Base-by-base conservation (phyloP, 1,139 yeast genomes). In the Magnusiomyces tetraspermus region DNA sequence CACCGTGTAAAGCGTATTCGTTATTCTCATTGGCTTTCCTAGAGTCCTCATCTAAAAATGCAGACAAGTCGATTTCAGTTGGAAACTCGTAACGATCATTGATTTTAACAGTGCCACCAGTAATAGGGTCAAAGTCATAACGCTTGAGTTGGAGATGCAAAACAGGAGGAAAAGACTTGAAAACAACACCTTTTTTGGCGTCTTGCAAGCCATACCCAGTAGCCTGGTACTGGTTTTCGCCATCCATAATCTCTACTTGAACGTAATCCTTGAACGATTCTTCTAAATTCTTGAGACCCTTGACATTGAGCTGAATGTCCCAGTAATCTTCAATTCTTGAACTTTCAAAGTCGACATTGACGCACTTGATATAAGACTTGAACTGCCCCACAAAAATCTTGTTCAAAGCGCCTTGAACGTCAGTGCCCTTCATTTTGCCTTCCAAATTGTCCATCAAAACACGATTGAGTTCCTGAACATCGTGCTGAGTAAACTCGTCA, bases 401-500 rank as follows among this genome's bases (percentile, higher is more conserved):
- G 63, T 81, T 86, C 54, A 92, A 71, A 48, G 80, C 78, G 40
- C 86, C 87, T 37, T 89, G 97, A 28, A 88, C 92, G 0, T 76
- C 72, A 0, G 97, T 84, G 5, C 89, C 92, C 65, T 89, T 89
- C 97, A 92, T 90, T 51, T 88, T 87, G 5, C 82, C 76, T 68
- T 94, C 99, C 51, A 92, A 75, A 61, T 85, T 82, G 67, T 92
- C 99, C 97, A 94, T 92, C 65, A 92, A 75, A 42, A 94, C 90
- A 62, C 99, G 83, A 66, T 90, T 89, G 67, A 94, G 76, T 67
- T 92, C 99, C 67, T 94, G 98, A 17, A 92, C 97, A 66, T 92
- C 99, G 68, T 92, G 98, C 68, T 92, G 99, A 6, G 96, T 87
- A 67, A 92, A 94, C 0, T 97, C 96, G 62, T 92, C 98, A 11